Base-by-base conservation (phyloP, 1,284 basidiomycete genomes). In the Malassezia sp. region DNA sequence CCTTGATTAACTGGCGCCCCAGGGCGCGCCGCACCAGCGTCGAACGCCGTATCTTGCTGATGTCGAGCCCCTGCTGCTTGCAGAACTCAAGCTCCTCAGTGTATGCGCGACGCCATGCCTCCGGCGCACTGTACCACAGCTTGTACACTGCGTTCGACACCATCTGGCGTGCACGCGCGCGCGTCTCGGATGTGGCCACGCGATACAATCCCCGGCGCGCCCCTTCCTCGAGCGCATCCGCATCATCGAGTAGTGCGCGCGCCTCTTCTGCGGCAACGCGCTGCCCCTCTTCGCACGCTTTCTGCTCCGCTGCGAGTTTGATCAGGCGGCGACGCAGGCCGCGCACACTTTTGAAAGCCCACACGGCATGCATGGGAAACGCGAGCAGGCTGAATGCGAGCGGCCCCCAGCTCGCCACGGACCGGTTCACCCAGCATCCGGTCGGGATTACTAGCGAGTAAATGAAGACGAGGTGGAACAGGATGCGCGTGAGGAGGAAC, bases 291-390 rank as follows among this genome's bases (percentile, higher is more conserved):
- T 41, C 37, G 15, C 49, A 52, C 39, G 56, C 49, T 5, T 48
- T 53, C 8, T 54, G 56, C 32, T 58, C 61, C 22, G 57, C 48
- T 38, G 50, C 56, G 23, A 60, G 55, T 55, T 64, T 69, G 42
- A 45, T 35, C 60, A 64, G 62, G n/a, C 67, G 51, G 8, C 62
- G 53, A 12, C 55, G 56, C 9, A 68, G 52, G 23, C 59, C 59
- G 39, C 57, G 56, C 28, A 68, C 54, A 40, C 60, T 60, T 52
- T 70, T 70, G 59, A 63, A 66, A 4, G 61, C 63, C 67, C 67
- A 70, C 45, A 60, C 61, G 4, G 64, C 39, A 38, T 70, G 67
- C 67, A 70, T 70, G 2, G 67, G 67, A 22, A 63, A 61, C n/a
- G 65, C 60, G 7, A 48, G 49, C 1, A 53, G 28, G 2, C 57